Evolutionary conservation across 352 stramenopile genomes (phyloP).

Genomic region (Phytophthora brassicae): DNA sequence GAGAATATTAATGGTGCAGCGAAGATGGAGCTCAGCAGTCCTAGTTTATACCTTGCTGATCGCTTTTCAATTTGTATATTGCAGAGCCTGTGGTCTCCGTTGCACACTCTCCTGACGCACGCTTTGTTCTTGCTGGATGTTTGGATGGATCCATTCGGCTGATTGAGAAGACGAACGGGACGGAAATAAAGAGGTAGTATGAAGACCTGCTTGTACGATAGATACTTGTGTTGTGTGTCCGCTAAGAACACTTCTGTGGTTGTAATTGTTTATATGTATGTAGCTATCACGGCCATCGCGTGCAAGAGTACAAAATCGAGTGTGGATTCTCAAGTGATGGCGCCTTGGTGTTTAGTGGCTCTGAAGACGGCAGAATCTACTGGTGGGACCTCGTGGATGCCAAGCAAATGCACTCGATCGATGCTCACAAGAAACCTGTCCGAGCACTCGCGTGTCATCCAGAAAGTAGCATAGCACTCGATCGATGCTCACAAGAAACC

Average conservation of each 20-base stretch:
- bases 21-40: background rate
- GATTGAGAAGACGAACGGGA: slow-evolving; percentile 66
- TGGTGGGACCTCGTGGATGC: slow-evolving; percentile 62
- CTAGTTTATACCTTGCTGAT: background rate
- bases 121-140: slow-evolving; percentile 77
- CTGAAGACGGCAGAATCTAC: slow-evolving; percentile 71
- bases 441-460: slow-evolving; percentile 65
- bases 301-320: slow-evolving; percentile 72
- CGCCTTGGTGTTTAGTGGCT: slow-evolving; percentile 69
- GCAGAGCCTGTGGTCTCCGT: slow-evolving; percentile 80
- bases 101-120: slow-evolving; percentile 67
- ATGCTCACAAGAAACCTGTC: slow-evolving; percentile 64
- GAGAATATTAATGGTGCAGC: slow-evolving; percentile 68
- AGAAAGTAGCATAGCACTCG: slow-evolving; percentile 59
- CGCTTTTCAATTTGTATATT: slow-evolving; percentile 1
- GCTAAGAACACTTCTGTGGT: slow-evolving; percentile 5
- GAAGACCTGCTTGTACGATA: background rate
- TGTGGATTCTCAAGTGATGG: slow-evolving; percentile 70
- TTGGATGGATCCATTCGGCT: slow-evolving; percentile 76
- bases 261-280: background rate
- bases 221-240: background rate
- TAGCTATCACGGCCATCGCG: slow-evolving; percentile 66
- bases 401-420: slow-evolving; percentile 39
- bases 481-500: slow-evolving; percentile 64
- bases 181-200: slow-evolving; percentile 79